These are phyloP conservation scores for Apiospora saccharicola DNA, from an alignment of 2,329 filamentous ascomycete genomes.

Conservation along the genomic window DNA sequence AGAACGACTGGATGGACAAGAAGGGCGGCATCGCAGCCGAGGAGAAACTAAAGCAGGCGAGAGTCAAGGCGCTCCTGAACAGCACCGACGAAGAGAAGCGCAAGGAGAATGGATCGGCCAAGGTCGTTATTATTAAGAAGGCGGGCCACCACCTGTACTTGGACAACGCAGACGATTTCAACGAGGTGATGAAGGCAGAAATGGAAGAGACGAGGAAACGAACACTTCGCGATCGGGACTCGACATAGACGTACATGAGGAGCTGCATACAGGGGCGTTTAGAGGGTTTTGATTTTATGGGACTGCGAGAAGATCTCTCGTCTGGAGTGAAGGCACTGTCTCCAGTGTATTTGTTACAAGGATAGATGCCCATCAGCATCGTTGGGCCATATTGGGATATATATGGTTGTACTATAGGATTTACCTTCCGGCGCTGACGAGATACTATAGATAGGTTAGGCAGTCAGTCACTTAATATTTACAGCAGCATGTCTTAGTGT, in stretches of 20 bases:
- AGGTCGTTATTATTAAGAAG: conserved; percentile 77
- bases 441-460: not conserved
- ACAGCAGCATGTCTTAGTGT: no score
- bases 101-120: conserved; percentile 80
- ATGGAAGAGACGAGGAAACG: conserved; percentile 56
- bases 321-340: not conserved
- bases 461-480: not conserved
- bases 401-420: not conserved
- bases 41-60: conserved; percentile 77
- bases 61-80: conserved; percentile 63
- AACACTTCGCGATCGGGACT: conserved; percentile 35
- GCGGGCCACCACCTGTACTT: conserved; percentile 68
- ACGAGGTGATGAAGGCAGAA: conserved; percentile 59
- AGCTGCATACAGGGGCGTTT: conserved; percentile 2
- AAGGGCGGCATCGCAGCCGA: conserved; percentile 82
- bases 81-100: conserved; percentile 73
- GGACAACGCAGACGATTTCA: conserved; percentile 66
- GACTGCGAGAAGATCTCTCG: not conserved
- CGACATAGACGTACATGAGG: not conserved
- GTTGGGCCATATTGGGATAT: not conserved
- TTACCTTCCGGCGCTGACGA: not conserved
- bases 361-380: not conserved
- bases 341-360: not conserved
- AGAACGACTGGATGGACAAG: conserved; percentile 99
- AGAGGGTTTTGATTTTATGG: not conserved